These are phyloP conservation scores for Trichosporon asahii DNA, from an alignment of 1,284 basidiomycete genomes.

Conservation along the genomic window DNA sequence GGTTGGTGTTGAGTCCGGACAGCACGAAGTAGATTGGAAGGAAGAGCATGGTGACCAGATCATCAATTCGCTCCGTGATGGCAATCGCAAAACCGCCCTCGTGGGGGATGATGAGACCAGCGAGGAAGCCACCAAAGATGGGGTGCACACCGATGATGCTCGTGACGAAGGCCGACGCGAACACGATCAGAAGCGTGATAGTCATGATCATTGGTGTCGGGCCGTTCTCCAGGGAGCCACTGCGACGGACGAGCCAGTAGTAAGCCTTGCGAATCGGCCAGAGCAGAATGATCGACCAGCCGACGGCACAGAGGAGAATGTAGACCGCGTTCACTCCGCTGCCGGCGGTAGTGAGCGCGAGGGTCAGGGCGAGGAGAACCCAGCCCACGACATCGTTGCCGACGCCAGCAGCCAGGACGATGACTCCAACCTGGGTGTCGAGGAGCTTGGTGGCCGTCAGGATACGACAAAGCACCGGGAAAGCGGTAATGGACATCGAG, in stretches of 20 bases:
- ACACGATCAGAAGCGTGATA: conserved; percentile 67
- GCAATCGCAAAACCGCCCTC: conserved; percentile 79
- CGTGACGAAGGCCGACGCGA: conserved; percentile 78
- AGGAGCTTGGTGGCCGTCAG: conserved; percentile 63
- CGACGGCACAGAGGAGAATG: conserved; percentile 75
- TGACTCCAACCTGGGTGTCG: conserved; percentile 87
- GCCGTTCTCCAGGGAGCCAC: conserved; percentile 68
- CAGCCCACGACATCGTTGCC: conserved; percentile 77
- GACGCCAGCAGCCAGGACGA: conserved; percentile 89
- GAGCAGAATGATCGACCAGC: conserved; percentile 74
- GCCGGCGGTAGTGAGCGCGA: conserved; percentile 73
- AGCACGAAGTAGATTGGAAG: conserved; percentile 80
- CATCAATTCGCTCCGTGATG: conserved; percentile 73
- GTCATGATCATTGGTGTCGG: conserved; percentile 77
- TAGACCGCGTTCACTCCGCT: conserved; percentile 66
- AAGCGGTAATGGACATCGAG: conserved; percentile 86
- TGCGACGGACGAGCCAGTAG: conserved; percentile 68
- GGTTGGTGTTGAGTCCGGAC: conserved; percentile 77
- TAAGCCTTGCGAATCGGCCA: conserved; percentile 65
- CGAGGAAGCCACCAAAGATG: conserved; percentile 76
- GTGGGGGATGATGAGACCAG: conserved; percentile 83
- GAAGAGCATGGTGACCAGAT: conserved; percentile 64
- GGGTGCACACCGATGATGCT: conserved; percentile 74
- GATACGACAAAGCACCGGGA: conserved; percentile 82
- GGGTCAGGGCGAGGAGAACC: conserved; percentile 69